Evolutionary conservation across 805 yeast genomes (phyloP), one percentile per base, ranked within the genome.

Genomic region (Debaryomyces hansenii): DNA sequence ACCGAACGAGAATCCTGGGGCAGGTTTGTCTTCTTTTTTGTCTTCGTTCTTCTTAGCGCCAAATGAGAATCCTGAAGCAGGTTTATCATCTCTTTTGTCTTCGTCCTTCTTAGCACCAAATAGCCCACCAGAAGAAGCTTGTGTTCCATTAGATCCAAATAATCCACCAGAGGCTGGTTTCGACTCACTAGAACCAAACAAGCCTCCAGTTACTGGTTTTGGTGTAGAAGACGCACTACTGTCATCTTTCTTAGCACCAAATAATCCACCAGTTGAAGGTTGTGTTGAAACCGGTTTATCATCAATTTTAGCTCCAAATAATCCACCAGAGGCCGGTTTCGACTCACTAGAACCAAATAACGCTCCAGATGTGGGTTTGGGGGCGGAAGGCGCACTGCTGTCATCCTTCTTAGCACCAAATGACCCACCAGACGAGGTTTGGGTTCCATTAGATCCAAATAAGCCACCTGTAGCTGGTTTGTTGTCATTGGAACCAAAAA

Each of bases 1-100:
- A 15, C 63, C 64, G 44, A 62, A 53, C n/a, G 60, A 46, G 32
- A 56, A 54, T 40, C 61, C 47, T 44, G 63, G 42, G 12, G 51
- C 40, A 7, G 60, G 50, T 24, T 49, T 49, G 21, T 41, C 57
- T 20, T 54, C 60, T 21, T 47, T 52, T 20, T 47, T 48, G 1
- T 45, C 54, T 16, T 48, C 45, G 1, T 59, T 35, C 28, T 51
- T 48, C 37, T 52, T 48, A n/a, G 64, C 55, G 20, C 62, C 64
- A 45, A 61, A 52, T n/a, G 60, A 44, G 20, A 55, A 54, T 39
- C 60, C 45, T 45, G 54, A 18, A 45, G 62, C 42, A 43, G 56
- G 42, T 45, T 58, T 45, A 11, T 50, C 42, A 7, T 59, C 49
- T 37, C 42, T 31, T 15, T 46, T 47, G 9, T 47, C 45, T 11